Evolutionary conservation across 176 grass and related monocot species (phyloP).

Genomic region (Rhynchospora pubera): DNA sequence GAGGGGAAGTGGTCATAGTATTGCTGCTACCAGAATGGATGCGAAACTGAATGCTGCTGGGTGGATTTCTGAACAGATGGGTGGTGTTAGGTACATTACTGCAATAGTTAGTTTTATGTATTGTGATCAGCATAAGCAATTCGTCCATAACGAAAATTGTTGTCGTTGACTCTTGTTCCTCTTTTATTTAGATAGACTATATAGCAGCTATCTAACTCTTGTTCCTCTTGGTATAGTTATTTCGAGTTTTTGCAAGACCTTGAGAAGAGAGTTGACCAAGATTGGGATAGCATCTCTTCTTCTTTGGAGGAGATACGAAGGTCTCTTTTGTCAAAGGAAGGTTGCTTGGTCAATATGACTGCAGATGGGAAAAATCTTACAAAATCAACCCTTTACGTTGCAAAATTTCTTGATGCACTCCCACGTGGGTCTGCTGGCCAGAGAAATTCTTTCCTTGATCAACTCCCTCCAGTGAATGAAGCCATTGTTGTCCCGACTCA

Average conservation of each 20-base stretch:
- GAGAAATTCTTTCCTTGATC: slow-evolving; percentile 59
- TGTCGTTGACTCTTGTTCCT: slow-evolving; percentile 29
- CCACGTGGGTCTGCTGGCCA: slow-evolving; percentile 39
- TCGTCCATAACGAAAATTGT: background rate
- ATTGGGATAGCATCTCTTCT: slow-evolving; percentile 86
- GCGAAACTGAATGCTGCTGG: slow-evolving; percentile 91
- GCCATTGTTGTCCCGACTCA: slow-evolving; percentile 97
- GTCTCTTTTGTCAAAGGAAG: slow-evolving; percentile 61
- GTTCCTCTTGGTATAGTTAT: slow-evolving; percentile 50
- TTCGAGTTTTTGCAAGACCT: slow-evolving; percentile 87
- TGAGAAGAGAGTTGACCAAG: slow-evolving; percentile 80
- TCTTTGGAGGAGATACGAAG: slow-evolving; percentile 85
- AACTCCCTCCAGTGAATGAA: slow-evolving; percentile 72
- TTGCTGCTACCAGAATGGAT: slow-evolving; percentile 91
- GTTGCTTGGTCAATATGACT: slow-evolving; percentile 86
- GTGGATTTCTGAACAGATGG: slow-evolving; percentile 94
- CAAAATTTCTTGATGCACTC: slow-evolving; percentile 83
- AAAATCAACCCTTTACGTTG: slow-evolving; percentile 58
- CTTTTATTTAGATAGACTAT: background rate
- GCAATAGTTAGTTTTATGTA: slow-evolving; percentile 8
- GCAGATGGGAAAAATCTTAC: slow-evolving; percentile 76
- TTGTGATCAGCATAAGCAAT: background rate
- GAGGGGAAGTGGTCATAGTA: slow-evolving; percentile 91
- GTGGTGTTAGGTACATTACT: slow-evolving; percentile 73
- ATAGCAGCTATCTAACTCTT: background rate